Base-by-base conservation (phyloP, 2,329 filamentous ascomycete species). In the Onygenales sp. region DNA sequence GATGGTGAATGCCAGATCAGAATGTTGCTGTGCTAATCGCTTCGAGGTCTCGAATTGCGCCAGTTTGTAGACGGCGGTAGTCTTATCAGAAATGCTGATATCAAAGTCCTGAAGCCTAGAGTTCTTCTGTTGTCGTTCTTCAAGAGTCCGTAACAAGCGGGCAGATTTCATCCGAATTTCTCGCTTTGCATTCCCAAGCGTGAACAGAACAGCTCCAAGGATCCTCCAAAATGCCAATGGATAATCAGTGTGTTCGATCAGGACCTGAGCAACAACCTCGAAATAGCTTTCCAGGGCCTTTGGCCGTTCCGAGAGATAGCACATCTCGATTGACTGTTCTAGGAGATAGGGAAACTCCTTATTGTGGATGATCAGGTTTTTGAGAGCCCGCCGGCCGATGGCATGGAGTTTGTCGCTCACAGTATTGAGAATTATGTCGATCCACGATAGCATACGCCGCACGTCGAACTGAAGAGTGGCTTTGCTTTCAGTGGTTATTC, bases 41-140 rank as follows among this genome's bases (percentile, higher is more conserved):
- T 92, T 90, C 0, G 93, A 97, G 21, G 95, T 94, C 66, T 97
- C 92, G 60, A 96, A 97, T 65, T 98, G 93, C 0, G 94, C 93
- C 44, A 94, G 78, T 72, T 98, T 98, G 72, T 97, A 98, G 2
- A 98, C 92, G 0, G 92, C 91, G 60, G 95, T 95, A 0, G 94
- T 98, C 72, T 96, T 97, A 72, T 98, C 94, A 0, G 92, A 94
- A 54, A 98, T 93, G 67, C 91, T 96, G 63, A 98, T 97, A 64
- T 98, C 93, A 55, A 96, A 94, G 67, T 98, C 93, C 66, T 95
- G 89, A 6, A 98, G 83, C 65, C 94, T 94, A 1, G 92, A 95
- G 59, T 83, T 93, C 59, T 87, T 86, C 58, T 85, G 82, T 59
- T 93, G 87, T 27, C 89, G 82, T 59, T 90, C 84, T 69, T 97